Evolutionary conservation across 805 yeast genomes (phyloP).

Genomic region (Candida lessepsii): DNA sequence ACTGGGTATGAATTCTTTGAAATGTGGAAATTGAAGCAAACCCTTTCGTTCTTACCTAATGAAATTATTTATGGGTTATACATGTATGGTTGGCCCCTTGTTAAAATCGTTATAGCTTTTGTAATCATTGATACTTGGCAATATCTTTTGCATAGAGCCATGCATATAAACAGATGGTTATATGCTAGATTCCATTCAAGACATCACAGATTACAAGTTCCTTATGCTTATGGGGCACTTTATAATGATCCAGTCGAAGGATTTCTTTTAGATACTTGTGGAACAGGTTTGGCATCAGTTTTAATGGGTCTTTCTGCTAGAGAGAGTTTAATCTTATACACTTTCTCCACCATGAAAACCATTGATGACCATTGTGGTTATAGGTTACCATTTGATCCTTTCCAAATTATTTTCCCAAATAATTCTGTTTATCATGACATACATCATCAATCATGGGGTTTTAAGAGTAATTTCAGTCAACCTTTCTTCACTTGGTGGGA

Average conservation of each 20-base stretch:
- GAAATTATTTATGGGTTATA: conserved; percentile 50
- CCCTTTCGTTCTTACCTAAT: conserved; percentile 49
- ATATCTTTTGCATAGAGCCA: conserved; percentile 79
- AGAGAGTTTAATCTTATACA: conserved; percentile 70
- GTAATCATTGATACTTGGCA: conserved; percentile 92
- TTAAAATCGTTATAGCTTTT: conserved; percentile 64
- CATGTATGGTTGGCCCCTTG: conserved; percentile 58
- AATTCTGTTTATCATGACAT: conserved; percentile 95
- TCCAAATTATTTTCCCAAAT: conserved; percentile 90
- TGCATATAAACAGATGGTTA: conserved; percentile 78
- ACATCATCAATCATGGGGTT: conserved; percentile 95
- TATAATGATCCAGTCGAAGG: conserved; percentile 96
- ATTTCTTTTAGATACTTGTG: conserved; percentile 83
- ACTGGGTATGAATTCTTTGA: conserved; percentile 50
- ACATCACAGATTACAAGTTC: conserved; percentile 92
- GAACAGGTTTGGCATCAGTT: conserved; percentile 81
- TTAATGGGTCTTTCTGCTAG: conserved; percentile 66
- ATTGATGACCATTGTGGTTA: conserved; percentile 99
- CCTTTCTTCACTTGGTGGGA: conserved; percentile 98
- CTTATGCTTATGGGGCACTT: conserved; percentile 94
- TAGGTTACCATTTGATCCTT: conserved; percentile 84
- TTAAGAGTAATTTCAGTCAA: conserved; percentile 89
- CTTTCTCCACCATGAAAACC: conserved; percentile 92
- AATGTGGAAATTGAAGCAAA: conserved; percentile 47
- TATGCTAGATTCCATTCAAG: conserved; percentile 88